Base-by-base conservation (phyloP, 345 rosid genomes). In the Durio zibethinus region DNA sequence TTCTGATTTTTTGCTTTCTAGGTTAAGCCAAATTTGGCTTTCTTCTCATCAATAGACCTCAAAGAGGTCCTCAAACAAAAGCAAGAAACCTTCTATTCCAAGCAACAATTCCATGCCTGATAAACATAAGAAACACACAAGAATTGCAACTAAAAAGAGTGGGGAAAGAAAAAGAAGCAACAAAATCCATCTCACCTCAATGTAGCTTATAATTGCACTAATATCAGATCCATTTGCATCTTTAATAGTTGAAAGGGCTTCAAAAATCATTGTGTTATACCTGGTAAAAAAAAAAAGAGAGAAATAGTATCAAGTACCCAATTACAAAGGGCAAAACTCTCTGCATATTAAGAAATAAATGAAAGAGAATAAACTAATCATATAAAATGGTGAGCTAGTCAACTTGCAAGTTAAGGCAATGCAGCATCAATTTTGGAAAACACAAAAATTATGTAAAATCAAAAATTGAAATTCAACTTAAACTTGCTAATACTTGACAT, bases 231-330 rank as follows among this genome's bases (percentile, higher is more conserved):
- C 94, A 70, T 83, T 86, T 66, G 78, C 47, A 69, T 88, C 90
- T 54, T 82, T 75, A 68, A 86, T 67, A 72, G 87, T 47, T 65
- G 97, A 86, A 84, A 94, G 86, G 61, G 96, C 96, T 87, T 90
- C 95, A 84, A 89, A 87, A 77, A 94, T 88, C 90, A 90, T 82
- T 56, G 83, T 83, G 74, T 89, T 84, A 74, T 88, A 87, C 88
- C 97, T 90, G 78, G 72, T 29, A 60, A 54, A 75, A 14, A 21
- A 42, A 45, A 70, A 29, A 72, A 14, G 14, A 63, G 21, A 42
- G 54, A 23, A 69, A 23, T 67, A 14, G 52, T 15, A 73, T 61
- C 54, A 73, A 69, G 18, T 11, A 62, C 14, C 64, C 11, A 50
- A 50, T 31, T 23, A 29, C 0, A 7, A 20, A 70, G 23, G 27